These are phyloP conservation scores for Nicotiana benthamiana DNA, from an alignment of 257 asterid species.

Conservation along the genomic window DNA sequence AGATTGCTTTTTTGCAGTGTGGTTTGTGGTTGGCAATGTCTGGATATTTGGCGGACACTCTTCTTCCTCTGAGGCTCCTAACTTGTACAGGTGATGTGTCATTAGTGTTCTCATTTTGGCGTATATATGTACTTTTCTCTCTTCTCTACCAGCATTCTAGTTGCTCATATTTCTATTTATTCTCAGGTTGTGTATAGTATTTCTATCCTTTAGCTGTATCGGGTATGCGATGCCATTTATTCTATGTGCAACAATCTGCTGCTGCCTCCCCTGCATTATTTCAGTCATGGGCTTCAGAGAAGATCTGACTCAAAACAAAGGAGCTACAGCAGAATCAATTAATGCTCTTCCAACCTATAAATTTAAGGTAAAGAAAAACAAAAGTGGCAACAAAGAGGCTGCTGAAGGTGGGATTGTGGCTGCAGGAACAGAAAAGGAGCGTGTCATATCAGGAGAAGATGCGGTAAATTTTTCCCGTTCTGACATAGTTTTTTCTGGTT, in stretches of 20 bases:
- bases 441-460: conserved; percentile 81
- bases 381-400: conserved; percentile 27
- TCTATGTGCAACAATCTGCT: conserved; percentile 83
- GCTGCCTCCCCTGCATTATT: conserved; percentile 97
- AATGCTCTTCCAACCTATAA: conserved; percentile 84
- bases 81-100: conserved; percentile 67
- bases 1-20: conserved; percentile 94
- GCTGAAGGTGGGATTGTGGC: conserved; percentile 87
- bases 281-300: conserved; percentile 85
- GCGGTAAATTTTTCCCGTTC: conserved; percentile 48
- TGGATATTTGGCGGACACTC: conserved; percentile 96
- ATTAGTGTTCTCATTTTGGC: not conserved
- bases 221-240: conserved; percentile 99
- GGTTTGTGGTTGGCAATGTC: conserved; percentile 97
- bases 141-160: not conserved
- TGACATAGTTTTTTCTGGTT: not conserved
- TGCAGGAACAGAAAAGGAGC: conserved; percentile 96
- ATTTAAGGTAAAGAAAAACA: conserved; percentile 60
- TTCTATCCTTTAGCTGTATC: conserved; percentile 79
- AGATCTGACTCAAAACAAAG: conserved; percentile 72
- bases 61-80: conserved; percentile 72
- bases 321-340: conserved; percentile 88
- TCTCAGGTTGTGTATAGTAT: conserved; percentile 86
- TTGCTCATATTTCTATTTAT: not conserved
- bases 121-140: not conserved